Percentiles rank a stretch among this genome's conserved stretches.
Evolutionary conservation across 2,329 filamentous ascomycete species (phyloP).

Genomic region (Microcera coccophila): DNA sequence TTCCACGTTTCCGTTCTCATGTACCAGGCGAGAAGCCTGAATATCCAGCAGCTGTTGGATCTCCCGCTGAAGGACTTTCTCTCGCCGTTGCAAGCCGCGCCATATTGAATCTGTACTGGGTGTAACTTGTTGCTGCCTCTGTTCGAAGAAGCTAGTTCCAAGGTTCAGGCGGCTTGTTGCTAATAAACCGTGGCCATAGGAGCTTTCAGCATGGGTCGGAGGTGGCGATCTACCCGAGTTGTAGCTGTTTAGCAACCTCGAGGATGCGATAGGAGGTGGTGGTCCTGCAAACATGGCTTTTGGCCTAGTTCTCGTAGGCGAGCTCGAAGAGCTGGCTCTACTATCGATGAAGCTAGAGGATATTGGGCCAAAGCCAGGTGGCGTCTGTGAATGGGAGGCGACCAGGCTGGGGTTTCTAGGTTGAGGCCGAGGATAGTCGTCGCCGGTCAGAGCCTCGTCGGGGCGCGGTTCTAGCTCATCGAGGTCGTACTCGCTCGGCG

Average conservation of each 20-base stretch:
- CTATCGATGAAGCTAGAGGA: conserved; percentile 18
- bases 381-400: no score
- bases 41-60: conserved; percentile 48
- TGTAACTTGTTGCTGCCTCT: conserved; percentile 22
- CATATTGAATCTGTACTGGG: conserved; percentile 43
- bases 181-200: conserved; percentile 15
- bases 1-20: conserved; percentile 28
- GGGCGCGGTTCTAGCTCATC: conserved; percentile 38
- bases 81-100: conserved; percentile 44
- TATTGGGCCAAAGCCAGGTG: conserved; percentile 13
- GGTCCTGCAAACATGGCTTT: conserved; percentile 45
- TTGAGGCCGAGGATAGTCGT: conserved; percentile 19
- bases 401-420: conserved; percentile 18
- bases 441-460: conserved; percentile 26
- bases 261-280: conserved; percentile 49
- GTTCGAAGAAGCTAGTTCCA: conserved; percentile 34
- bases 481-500: conserved; percentile 36
- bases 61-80: conserved; percentile 44
- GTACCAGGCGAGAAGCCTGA: conserved; percentile 44
- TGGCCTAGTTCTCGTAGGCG: conserved; percentile 31
- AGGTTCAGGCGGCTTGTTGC: conserved; percentile 16
- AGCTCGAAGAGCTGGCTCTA: conserved; percentile 28
- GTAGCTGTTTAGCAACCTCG: conserved; percentile 2
- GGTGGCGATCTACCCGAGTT: conserved; percentile 1
- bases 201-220: neutral